phyloP scores from a whole-genome alignment of 1,139 yeast species.

The Lodderomyces beijingensis region DNA sequence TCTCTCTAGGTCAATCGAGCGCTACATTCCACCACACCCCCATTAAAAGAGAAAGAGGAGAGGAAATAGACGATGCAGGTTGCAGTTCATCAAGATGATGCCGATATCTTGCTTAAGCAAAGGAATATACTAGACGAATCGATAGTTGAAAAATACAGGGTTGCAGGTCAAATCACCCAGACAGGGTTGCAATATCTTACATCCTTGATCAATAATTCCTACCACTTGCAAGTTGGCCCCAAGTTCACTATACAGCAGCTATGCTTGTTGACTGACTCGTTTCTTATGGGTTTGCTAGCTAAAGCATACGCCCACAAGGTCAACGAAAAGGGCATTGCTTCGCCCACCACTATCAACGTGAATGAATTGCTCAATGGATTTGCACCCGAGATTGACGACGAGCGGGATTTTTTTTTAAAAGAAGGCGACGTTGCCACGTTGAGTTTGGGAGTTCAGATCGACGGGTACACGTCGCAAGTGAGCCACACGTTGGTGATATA shows the following conservation, averaged over 20 bases:
- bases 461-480: constrained; percentile 85
- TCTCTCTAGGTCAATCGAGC: too few species aligned
- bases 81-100: constrained; percentile 66
- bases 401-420: constrained; percentile 44
- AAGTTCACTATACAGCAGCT: constrained; percentile 64
- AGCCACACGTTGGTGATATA: constrained; percentile 85
- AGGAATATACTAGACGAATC: constrained; percentile 62
- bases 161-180: constrained; percentile 91
- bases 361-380: constrained; percentile 76
- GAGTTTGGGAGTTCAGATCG: constrained; percentile 84
- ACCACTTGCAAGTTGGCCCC: constrained; percentile 50
- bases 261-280: constrained; percentile 78
- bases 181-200: constrained; percentile 69
- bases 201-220: constrained; percentile 64
- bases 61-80: constrained; percentile 55
- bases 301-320: constrained; percentile 53
- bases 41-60: too few species aligned
- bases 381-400: constrained; percentile 81
- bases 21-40: too few species aligned
- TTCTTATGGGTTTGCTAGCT: constrained; percentile 52
- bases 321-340: constrained; percentile 82
- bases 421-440: constrained; percentile 86
- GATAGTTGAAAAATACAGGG: constrained; percentile 75
- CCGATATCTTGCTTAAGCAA: constrained; percentile 67
- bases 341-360: constrained; percentile 85